Evolutionary conservation across 495 filamentous ascomycete species (phyloP), one percentile per base, ranked within the genome.

Genomic region (Penicillium subrubescens): DNA sequence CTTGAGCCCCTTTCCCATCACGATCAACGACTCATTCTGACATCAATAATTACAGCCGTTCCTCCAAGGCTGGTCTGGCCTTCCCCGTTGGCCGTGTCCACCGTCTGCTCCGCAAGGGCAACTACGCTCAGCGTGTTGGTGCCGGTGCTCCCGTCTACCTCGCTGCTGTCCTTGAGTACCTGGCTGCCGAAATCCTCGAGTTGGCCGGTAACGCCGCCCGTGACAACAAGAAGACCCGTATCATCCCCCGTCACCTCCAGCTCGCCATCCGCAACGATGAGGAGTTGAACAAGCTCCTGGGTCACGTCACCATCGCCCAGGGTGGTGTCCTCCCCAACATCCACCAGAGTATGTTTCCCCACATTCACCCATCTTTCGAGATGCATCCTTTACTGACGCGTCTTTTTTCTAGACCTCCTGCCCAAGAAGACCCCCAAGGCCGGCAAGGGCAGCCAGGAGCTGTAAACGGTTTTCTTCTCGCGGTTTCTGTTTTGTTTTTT

Each of bases 191-290:
- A 82, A 97, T 99, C 64, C 93, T 99, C 77, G 95, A 99, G 83
- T 85, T 99, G 82, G 95, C 95, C 78, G 95, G 95, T 73, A 99
- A 99, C 78, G 95, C 95, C 68, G 95, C 95, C 62, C 94, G 95
- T 77, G 95, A 99, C 83, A 98, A 98, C 90, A 99, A 99, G 92
- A 98, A 97, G 89, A 99, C 94, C 65, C 93, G 95, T 91, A 99
- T 99, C 86, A 99, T 98, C 70, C 95, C 95, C 67, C 94, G 95
- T 79, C 95, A 99, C 82, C 90, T 99, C 54, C 95, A 99, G 85
- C 94, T 99, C 73, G 95, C 95, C 80, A 99, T 99, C 85, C 91
- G 95, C 70, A 98, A 98, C 81, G 95, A 99, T 81, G 94, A 99
- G 88, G 95, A 99, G 81, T 81, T 99, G 92, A 98, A 99, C 90